Conservation (phyloP, 2,329 filamentous ascomycete species). For the Sporothrix variecibatus region DNA sequence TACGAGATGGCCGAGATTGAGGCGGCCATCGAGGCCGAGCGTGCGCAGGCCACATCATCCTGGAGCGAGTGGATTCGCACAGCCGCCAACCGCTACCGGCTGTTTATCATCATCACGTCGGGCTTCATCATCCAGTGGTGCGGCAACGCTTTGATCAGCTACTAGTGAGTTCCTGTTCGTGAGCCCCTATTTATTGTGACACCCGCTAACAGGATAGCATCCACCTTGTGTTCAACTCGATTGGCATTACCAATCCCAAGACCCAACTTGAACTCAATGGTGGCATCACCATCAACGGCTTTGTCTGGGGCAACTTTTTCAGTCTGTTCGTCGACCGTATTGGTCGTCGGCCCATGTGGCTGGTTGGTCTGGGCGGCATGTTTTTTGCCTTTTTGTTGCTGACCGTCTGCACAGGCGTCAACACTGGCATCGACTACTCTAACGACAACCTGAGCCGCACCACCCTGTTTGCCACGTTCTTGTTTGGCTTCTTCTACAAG, state of each 20-base stretch:
- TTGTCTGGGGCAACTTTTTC: slow-evolving; percentile 19
- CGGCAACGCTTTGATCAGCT: slow-evolving; percentile 37
- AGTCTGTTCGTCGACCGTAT: slow-evolving; percentile 26
- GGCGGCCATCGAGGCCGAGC: slow-evolving; percentile 43
- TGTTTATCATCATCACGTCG: slow-evolving; percentile 28
- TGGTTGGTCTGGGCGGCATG: slow-evolving; percentile 31
- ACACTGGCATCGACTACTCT: slow-evolving; percentile 28
- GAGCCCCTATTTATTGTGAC: neutral
- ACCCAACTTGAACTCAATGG: slow-evolving; percentile 34
- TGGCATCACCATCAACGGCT: slow-evolving; percentile 33
- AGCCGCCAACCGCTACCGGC: slow-evolving; percentile 30
- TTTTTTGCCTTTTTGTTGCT: slow-evolving; percentile 27
- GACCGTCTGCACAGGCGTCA: slow-evolving; percentile 27
- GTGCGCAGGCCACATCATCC: slow-evolving; percentile 2
- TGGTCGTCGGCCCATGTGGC: slow-evolving; percentile 34
- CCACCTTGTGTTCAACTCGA: slow-evolving; percentile 36
- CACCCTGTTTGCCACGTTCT: slow-evolving; percentile 20
- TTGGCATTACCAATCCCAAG: slow-evolving; percentile 36
- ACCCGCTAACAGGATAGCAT: slow-evolving; percentile 25
- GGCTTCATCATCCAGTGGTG: slow-evolving; percentile 30
- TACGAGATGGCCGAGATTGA: slow-evolving; percentile 32
- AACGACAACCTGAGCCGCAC: slow-evolving; percentile 27
- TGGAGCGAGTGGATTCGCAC: slow-evolving; percentile 29
- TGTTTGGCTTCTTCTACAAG: slow-evolving; percentile 40
- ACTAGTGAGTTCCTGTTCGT: slow-evolving; percentile 31